phyloP scores from a whole-genome alignment of 257 asterid genomes.

The Forsythia viridissima region DNA sequence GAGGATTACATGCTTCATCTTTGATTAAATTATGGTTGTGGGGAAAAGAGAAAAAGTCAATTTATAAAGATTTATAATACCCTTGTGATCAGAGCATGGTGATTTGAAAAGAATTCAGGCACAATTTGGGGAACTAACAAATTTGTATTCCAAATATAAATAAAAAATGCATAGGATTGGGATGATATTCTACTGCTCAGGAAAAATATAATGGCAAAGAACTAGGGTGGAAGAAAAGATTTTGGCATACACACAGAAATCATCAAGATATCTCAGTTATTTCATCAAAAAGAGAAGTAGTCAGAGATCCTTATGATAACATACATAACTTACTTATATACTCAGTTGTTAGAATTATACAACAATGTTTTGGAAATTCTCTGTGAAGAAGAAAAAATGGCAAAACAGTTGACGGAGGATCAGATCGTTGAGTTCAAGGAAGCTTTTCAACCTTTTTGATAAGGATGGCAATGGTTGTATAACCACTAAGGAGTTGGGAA shows the following conservation, averaged over 20 bases:
- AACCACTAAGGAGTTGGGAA: too few species aligned
- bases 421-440: too few species aligned
- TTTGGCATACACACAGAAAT: neutral
- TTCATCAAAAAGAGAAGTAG: neutral
- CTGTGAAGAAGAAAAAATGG: too few species aligned
- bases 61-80: neutral
- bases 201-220: neutral
- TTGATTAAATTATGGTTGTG: too few species aligned
- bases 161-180: neutral
- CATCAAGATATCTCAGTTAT: constrained; percentile 7
- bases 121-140: neutral
- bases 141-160: neutral
- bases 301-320: neutral
- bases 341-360: neutral
- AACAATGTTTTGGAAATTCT: too few species aligned
- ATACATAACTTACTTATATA: neutral
- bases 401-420: too few species aligned
- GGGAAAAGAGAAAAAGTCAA: neutral
- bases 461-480: neutral
- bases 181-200: neutral
- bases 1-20: too few species aligned
- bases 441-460: neutral
- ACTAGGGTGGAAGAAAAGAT: neutral
- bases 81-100: neutral
- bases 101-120: neutral